Base-by-base conservation (phyloP, 2,329 filamentous ascomycete species). In the Alternaria sp. region DNA sequence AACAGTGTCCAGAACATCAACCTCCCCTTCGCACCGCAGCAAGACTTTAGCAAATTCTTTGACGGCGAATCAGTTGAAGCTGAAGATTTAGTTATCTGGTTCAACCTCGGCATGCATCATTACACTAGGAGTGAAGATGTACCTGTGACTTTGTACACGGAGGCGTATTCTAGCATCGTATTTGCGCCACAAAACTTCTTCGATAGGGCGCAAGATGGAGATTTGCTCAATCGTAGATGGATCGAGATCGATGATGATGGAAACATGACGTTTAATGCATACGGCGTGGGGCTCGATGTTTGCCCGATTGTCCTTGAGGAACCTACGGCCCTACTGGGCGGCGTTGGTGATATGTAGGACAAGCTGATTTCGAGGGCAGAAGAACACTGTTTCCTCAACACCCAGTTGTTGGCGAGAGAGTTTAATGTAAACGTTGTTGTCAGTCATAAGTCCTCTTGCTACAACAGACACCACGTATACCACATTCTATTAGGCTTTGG, bases 91-190 rank as follows among this genome's bases (percentile, higher is more conserved):
- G 82, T 85, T 2, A 59, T 84, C 4, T 85, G 81, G 75, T 81
- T 85, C 68, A 85, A 85, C 62, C 71, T 86, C 6, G 83, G 83
- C 39, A 82, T 83, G 70, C 83, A 85, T 66, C 67, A 79, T 43
- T 64, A 59, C 26, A 61, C 57, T 0, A 52, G 60, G 3, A 62
- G 57, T 41, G 60, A 62, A 51, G 56, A 62, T 20, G 32, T 55
- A 22, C 42, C 32, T 14, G 52, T 47, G 12, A 62, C 54, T 0
- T 14, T 62, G 26, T 51, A 48, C 5, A 62, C 59, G 11, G 36
- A 44, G 16, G 56, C 48, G 14, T 52, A 46, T 36, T 57, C 51
- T 7, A 43, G 30, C n/a, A 54, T 59, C 16, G 39, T 54, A 16
- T 49, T 63, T 20, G 43, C 43, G 3, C 60, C 41, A 3, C 56